Base-by-base conservation (phyloP, 306 rosid species). In the Gillenia trifoliata region DNA sequence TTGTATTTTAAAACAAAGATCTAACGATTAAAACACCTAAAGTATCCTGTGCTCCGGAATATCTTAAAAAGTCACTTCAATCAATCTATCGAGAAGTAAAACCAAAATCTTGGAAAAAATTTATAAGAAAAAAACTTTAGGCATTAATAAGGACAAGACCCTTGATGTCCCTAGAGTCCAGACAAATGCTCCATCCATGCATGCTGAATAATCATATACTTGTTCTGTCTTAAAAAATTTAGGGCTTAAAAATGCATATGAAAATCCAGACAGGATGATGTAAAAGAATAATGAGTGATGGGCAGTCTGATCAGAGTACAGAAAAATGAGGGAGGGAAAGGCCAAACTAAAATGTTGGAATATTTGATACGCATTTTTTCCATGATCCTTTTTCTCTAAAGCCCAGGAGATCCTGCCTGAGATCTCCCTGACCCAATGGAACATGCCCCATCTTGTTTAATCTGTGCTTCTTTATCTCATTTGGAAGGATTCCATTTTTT, bases 401-500 rank as follows among this genome's bases (percentile, higher is more conserved):
- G 64, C 72, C 77, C 76, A 55, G 79, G 80, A 87, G 88, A 91
- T 88, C 90, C 84, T 87, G 90, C 89, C 77, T 84, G 85, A 69
- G 89, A 91, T 88, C 86, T 84, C 68, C 85, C 83, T 82, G 86
- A 86, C 91, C 87, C 75, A 85, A 78, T 77, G 82, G 85, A 85
- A 83, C 93, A 89, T 87, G 90, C 84, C 81, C 88, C 90, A 77
- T 87, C 82, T 89, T 80, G 85, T 81, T 76, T 82, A 81, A 75
- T 85, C 71, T 85, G 84, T 79, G 85, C 75, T 82, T 47, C 89
- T 85, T 84, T 87, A 87, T 86, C 89, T 89, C 85, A 74, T 86
- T 87, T 72, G 92, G 89, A 87, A 89, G 89, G 84, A 91, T 84
- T 82, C 85, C 72, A 54, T 8, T 69, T 70, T 78, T 71, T 8